Conservation (phyloP, 1,284 basidiomycete species). For the Cutaneotrichosporon sp. region DNA sequence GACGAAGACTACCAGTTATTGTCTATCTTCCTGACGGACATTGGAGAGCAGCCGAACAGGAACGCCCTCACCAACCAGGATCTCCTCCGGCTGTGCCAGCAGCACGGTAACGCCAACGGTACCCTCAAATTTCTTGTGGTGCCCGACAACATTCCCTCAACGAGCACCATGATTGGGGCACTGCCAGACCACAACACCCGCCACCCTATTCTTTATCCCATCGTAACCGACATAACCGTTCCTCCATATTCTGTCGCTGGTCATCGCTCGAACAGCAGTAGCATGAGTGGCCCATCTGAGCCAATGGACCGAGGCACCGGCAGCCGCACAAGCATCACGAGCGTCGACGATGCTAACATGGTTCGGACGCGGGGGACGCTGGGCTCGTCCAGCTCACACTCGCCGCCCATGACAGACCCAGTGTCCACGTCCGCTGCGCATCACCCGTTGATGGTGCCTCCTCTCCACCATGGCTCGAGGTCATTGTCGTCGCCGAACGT, state of each 20-base stretch:
- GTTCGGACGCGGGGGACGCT: background rate
- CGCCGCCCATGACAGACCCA: constrained; percentile 9
- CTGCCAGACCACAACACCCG: constrained; percentile 24
- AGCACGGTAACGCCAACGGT: constrained; percentile 69
- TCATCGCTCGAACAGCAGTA: constrained; percentile 46
- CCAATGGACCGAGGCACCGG: constrained; percentile 26
- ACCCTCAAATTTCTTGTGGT: constrained; percentile 74
- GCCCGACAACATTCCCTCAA: constrained; percentile 40
- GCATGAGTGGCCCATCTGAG: constrained; percentile 44
- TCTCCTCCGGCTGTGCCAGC: constrained; percentile 69
- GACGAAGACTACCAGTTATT: constrained; percentile 76
- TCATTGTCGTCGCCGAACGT: constrained; percentile 11
- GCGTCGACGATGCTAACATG: constrained; percentile 1
- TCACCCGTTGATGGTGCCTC: background rate
- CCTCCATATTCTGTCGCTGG: constrained; percentile 25
- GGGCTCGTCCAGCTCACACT: background rate
- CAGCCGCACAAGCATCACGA: constrained; percentile 16
- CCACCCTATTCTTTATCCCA: constrained; percentile 29
- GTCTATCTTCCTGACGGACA: constrained; percentile 80
- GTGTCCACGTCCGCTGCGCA: background rate
- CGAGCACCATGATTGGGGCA: constrained; percentile 43
- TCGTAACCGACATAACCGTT: constrained; percentile 31
- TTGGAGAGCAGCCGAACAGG: constrained; percentile 70
- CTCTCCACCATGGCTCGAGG: background rate
- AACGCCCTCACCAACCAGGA: constrained; percentile 67